phyloP scores from a whole-genome alignment of 306 rosid genomes.

The barrel medic (Medicago truncatula) region DNA sequence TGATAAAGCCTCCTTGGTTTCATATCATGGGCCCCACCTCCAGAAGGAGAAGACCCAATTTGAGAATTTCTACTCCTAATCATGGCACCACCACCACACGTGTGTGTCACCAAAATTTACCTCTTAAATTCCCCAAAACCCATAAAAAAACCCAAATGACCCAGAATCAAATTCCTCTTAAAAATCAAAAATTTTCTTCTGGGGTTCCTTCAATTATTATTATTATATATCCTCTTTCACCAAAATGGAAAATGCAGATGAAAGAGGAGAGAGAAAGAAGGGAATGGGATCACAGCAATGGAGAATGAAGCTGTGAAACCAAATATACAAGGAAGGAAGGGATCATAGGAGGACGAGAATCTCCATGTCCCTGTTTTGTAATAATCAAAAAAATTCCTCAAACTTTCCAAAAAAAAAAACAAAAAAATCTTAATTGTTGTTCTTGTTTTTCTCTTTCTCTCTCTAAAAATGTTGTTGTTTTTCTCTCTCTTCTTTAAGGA shows the following conservation, averaged over 20 bases:
- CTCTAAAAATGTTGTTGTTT: constrained; percentile 11
- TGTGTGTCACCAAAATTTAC: constrained; percentile 39
- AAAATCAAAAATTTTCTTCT: constrained; percentile 35
- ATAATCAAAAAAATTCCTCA: constrained; percentile 12
- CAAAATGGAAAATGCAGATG: constrained; percentile 37
- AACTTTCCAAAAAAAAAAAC: neutral
- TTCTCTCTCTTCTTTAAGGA: constrained; percentile 27
- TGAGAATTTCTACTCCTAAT: constrained; percentile 46
- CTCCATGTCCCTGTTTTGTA: constrained; percentile 37
- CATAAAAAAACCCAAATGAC: constrained; percentile 44
- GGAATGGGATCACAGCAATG: constrained; percentile 48
- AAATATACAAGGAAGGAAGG: constrained; percentile 33
- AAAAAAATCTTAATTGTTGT: neutral
- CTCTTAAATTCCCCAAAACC: constrained; percentile 43
- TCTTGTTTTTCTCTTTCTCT: constrained; percentile 13
- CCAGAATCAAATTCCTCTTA: constrained; percentile 32
- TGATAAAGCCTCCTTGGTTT: constrained; percentile 71
- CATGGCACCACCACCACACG: constrained; percentile 38
- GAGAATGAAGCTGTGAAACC: constrained; percentile 52
- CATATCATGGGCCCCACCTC: constrained; percentile 45
- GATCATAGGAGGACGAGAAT: constrained; percentile 63
- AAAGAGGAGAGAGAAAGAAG: constrained; percentile 26
- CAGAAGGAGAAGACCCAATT: constrained; percentile 48
- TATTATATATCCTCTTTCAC: constrained; percentile 12
- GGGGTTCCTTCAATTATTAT: constrained; percentile 33